Base-by-base conservation (phyloP, 768 basidiomycete species). In the Rickenella mellea region DNA sequence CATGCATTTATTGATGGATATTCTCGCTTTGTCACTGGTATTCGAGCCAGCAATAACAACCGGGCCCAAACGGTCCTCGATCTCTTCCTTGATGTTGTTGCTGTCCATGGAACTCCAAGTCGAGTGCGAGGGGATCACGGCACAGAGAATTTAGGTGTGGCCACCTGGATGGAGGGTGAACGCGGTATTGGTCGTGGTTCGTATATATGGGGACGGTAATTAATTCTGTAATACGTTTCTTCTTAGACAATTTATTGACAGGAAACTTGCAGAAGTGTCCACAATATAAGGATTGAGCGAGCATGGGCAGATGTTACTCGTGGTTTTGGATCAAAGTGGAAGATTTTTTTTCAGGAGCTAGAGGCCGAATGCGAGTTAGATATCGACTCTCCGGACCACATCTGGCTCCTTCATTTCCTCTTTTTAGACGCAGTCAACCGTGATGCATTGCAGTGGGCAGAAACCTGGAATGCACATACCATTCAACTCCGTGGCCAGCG, bases 121-220 rank as follows among this genome's bases (percentile, higher is more conserved):
- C 40, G 50, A 2, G 12, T 49, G 1, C 37, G 50, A 5, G 53
- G 53, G 7, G 53, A 55, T 27, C 45, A 49, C 39, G 53, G 53
- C 15, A 39, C 29, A 14, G 51, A 55, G 41, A 55, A 55, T 27
- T 14, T 49, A 19, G 24, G 30, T 4, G 54, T 55, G 12, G 54
- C 50, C 17, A 27, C 17, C 4, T 43, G 25, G 26, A 55, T 55
- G 54, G 46, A 40, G n/a, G 9, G 32, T 15, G 20, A 39, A 29
- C 14, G 44, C 8, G 54, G 54, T 2, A 22, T 12, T 4, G 30
- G 20, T 8, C 44, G 47, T 10, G 42, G 45, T 3, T 51, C 54
- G 1, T 55, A 55, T 44, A 49, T 54, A n/a, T 53, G 52, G 48
- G 53, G 53, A 0, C 36, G 41, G 53, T 53, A 26, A 30, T 15